phyloP scores from a whole-genome alignment of 176 grass and related monocot genomes.

The Aechmea fasciata region DNA sequence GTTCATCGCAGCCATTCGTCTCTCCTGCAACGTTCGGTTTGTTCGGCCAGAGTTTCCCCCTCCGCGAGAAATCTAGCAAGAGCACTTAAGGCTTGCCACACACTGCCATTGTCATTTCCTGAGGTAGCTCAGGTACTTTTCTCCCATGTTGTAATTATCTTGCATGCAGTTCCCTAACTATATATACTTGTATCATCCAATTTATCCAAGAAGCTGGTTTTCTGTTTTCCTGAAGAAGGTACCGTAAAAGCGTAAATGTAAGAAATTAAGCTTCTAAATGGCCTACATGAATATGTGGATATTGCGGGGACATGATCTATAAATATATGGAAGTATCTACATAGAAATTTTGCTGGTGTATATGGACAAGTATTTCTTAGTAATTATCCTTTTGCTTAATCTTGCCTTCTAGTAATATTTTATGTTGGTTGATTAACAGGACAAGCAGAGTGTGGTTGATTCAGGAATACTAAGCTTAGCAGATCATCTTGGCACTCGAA shows the following conservation, averaged over 20 bases:
- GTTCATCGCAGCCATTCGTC: slow-evolving; percentile 72
- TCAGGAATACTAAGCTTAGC: slow-evolving; percentile 54
- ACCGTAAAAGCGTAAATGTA: too few relatives aligned
- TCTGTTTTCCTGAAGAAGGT: too few relatives aligned
- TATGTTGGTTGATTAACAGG: slow-evolving; percentile 29
- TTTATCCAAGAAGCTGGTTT: too few relatives aligned
- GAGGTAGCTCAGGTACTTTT: slow-evolving; percentile 37
- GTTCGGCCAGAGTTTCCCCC: slow-evolving; percentile 61
- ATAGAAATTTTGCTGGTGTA: too few relatives aligned
- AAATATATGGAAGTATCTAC: neutral
- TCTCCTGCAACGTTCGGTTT: slow-evolving; percentile 48
- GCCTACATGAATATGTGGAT: neutral
- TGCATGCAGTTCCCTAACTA: neutral
- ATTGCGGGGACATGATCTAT: neutral
- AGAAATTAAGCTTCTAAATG: too few relatives aligned
- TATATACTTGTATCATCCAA: too few relatives aligned
- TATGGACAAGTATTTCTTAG: neutral
- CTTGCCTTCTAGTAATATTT: neutral
- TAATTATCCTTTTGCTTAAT: neutral
- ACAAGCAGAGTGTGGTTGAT: slow-evolving; percentile 33
- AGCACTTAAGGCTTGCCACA: slow-evolving; percentile 72
- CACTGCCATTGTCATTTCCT: slow-evolving; percentile 56
- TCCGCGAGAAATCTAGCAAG: slow-evolving; percentile 59
- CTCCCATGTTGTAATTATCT: neutral
- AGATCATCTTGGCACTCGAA: slow-evolving; percentile 79